Evolutionary conservation across 2,329 filamentous ascomycete genomes (phyloP).

Genomic region (Chaetoscypha palmicola): DNA sequence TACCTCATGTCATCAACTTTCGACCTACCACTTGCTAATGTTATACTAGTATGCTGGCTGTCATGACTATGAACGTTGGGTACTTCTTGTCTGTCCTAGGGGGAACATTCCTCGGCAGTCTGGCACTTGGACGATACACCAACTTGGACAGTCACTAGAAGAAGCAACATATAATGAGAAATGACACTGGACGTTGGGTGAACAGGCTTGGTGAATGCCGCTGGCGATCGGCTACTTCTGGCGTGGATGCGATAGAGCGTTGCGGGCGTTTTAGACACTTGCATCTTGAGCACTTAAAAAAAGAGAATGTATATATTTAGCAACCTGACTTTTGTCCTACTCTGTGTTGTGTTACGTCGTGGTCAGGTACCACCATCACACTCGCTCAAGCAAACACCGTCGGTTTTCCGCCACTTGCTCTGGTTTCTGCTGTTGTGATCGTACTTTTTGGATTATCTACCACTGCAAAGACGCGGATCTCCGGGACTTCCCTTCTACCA

Average conservation of each 20-base stretch:
- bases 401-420: too few relatives aligned
- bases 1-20: not conserved
- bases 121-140: slow-evolving; percentile 37
- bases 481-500: too few relatives aligned
- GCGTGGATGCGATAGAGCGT: not conserved
- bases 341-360: not conserved
- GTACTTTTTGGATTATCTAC: too few relatives aligned
- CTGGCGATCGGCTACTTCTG: not conserved
- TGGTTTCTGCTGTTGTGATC: too few relatives aligned
- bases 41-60: slow-evolving; percentile 69
- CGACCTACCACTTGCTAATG: slow-evolving; percentile 12
- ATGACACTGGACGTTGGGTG: not conserved
- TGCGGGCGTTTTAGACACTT: not conserved
- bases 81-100: slow-evolving; percentile 77
- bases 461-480: too few relatives aligned
- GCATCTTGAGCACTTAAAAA: not conserved
- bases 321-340: not conserved
- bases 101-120: slow-evolving; percentile 77
- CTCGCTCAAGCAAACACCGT: too few relatives aligned
- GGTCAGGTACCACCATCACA: not conserved
- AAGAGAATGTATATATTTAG: not conserved
- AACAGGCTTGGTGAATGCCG: not conserved
- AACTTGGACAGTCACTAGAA: slow-evolving; percentile 17
- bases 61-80: slow-evolving; percentile 84
- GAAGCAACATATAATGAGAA: not conserved